Evolutionary conservation across 805 yeast genomes (phyloP).

Genomic region (Starmerella floris): DNA sequence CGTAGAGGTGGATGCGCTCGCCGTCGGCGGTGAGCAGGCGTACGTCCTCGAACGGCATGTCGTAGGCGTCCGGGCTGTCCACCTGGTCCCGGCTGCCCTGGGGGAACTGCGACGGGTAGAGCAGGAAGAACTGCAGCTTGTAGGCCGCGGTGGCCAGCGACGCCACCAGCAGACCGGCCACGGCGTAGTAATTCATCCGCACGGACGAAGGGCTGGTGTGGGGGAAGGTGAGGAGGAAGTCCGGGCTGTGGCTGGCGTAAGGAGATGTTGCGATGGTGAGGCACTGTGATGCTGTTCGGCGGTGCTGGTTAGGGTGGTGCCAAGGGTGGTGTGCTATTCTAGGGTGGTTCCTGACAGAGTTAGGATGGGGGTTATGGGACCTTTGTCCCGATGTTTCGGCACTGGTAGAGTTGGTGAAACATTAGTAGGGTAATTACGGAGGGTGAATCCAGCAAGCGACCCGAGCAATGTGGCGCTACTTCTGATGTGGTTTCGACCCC

Average conservation of each 20-base stretch:
- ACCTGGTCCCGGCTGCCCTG: constrained; percentile 53
- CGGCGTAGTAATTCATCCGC: constrained; percentile 9
- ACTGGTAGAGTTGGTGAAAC: no score
- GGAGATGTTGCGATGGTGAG: not conserved
- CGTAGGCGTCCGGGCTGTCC: constrained; percentile 62
- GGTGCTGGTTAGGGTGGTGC: no score
- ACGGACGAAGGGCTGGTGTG: not conserved
- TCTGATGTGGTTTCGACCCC: no score
- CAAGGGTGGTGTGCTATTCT: no score
- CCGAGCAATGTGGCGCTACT: no score
- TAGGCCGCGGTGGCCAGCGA: constrained; percentile 18
- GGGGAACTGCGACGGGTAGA: constrained; percentile 76
- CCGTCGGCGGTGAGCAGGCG: constrained; percentile 56
- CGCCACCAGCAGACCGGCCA: constrained; percentile 7
- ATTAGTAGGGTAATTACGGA: no score
- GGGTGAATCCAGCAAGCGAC: no score
- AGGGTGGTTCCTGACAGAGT: no score
- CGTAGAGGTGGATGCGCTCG: constrained; percentile 50
- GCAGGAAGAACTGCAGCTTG: constrained; percentile 42
- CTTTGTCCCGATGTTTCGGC: no score
- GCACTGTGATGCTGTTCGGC: no score
- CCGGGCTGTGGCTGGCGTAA: not conserved
- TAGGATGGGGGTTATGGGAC: no score
- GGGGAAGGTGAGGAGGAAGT: not conserved
- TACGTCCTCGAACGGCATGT: constrained; percentile 50